A percentile compares a stretch with the other conserved stretches of the same genome.
These are phyloP conservation scores for Dionaea muscipula DNA, from an alignment of 179 eudicot genomes.

Conservation along the genomic window DNA sequence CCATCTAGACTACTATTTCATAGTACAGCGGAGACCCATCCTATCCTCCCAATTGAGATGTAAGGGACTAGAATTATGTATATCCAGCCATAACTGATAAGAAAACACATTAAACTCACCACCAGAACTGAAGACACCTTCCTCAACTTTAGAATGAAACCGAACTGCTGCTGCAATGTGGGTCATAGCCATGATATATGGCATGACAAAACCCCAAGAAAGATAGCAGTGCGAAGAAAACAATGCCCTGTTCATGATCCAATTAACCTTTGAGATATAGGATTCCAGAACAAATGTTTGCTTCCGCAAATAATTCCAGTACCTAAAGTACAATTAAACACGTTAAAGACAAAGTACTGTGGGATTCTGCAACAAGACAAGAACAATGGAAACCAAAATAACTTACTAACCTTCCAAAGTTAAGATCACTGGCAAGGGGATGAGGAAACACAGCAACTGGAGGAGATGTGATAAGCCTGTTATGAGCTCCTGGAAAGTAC, in stretches of 20 bases:
- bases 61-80: not conserved
- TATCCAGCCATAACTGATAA: not conserved
- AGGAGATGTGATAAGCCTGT: slow-evolving; percentile 77
- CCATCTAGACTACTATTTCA: no score
- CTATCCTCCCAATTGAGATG: no score
- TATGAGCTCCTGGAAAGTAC: slow-evolving; percentile 55
- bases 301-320: slow-evolving; percentile 96
- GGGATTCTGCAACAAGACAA: slow-evolving; percentile 2
- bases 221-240: slow-evolving; percentile 80
- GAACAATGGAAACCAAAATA: not conserved
- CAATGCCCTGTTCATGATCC: slow-evolving; percentile 89
- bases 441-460: slow-evolving; percentile 96
- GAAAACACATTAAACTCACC: slow-evolving; percentile 42
- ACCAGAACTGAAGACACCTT: slow-evolving; percentile 29
- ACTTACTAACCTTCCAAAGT: slow-evolving; percentile 56
- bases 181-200: slow-evolving; percentile 67
- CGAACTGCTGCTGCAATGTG: slow-evolving; percentile 70
- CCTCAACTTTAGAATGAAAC: slow-evolving; percentile 25
- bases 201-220: slow-evolving; percentile 92
- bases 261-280: slow-evolving; percentile 60
- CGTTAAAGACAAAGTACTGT: slow-evolving; percentile 4
- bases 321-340: slow-evolving; percentile 33
- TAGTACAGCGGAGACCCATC: no score
- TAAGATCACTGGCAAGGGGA: slow-evolving; percentile 92
- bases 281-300: slow-evolving; percentile 97